Conservation (phyloP, 2,329 filamentous ascomycete genomes). For the Fusarium virguliforme region DNA sequence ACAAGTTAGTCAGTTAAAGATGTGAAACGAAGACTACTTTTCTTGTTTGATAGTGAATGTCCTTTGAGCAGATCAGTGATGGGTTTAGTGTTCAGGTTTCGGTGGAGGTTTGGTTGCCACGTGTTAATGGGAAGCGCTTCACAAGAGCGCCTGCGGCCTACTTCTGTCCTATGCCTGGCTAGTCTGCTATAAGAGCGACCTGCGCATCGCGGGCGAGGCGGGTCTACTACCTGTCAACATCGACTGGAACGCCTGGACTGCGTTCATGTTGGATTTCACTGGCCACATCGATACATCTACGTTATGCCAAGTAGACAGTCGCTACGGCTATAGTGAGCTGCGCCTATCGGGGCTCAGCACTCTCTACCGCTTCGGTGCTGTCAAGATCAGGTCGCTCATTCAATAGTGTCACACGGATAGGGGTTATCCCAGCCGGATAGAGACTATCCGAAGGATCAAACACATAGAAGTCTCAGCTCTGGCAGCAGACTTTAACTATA, state of each 20-base stretch:
- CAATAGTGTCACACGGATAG: background rate
- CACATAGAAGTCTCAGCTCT: background rate
- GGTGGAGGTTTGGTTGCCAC: too few relatives aligned
- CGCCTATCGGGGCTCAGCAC: slow-evolving; percentile 32
- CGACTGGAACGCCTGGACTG: slow-evolving; percentile 11
- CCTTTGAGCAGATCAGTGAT: too few relatives aligned
- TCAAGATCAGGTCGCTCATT: background rate
- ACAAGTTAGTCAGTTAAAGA: too few relatives aligned
- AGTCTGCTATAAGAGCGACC: background rate
- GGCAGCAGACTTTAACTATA: background rate
- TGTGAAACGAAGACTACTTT: too few relatives aligned
- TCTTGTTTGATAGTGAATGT: too few relatives aligned
- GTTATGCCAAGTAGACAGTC: background rate
- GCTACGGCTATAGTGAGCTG: slow-evolving; percentile 34
- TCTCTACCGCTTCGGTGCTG: slow-evolving; percentile 18
- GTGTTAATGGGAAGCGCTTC: background rate
- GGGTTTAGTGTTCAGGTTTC: too few relatives aligned
- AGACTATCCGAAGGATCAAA: background rate
- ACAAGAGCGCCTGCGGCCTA: background rate
- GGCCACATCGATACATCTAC: background rate
- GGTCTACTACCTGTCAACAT: background rate
- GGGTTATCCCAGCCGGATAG: background rate
- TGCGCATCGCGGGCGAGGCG: background rate
- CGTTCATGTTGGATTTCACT: slow-evolving; percentile 14
- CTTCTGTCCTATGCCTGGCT: slow-evolving; percentile 5